Base-by-base conservation (phyloP, 352 stramenopile species). In the Pythium aristosporum region DNA sequence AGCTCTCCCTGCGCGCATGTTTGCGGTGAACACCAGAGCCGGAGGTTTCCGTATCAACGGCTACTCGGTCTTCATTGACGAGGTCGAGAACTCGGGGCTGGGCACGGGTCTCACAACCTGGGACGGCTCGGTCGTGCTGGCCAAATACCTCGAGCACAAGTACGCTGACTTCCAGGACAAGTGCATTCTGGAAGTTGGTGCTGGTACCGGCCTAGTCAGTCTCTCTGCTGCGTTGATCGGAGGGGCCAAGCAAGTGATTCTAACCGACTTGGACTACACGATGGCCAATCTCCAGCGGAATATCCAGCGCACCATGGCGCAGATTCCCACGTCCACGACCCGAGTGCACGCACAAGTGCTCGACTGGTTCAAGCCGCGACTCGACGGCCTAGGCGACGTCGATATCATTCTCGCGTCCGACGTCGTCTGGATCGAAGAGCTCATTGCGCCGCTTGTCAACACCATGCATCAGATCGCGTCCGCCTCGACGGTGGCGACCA, bases 121-220 rank as follows among this genome's bases (percentile, higher is more conserved):
- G 90, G 91, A 97, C 67, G 91, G 91, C 44, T 89, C 91, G 10
- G 80, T 96, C 5, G 80, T 98, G 37, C 71, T 98, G n/a, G 89
- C 89, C 11, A 97, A 97, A 71, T 96, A 96, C 69, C 64, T 98
- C 13, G 90, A 97, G 70, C 67, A 90, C 47, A 47, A 41, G 28
- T 71, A 30, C 18, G 43, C 43, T 5, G 10, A 13, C 23, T 46
- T 94, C 41, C 37, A 43, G 18, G 78, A 73, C 15, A 74, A 57
- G 55, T 67, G 78, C 1, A 71, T 97, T 10, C 61, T 97, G 1
- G 91, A 98, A 68, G 56, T 98, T 1, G 91, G 91, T 16, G 75
- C 84, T 23, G 91, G 91, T 15, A 97, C 88, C 0, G 91, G 90
- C 8, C 73, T 97, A 20, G 91, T 93, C 5, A 88, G 91, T 4